Conservation (phyloP, 164 flowering plant genomes). For the Vitis rupestris region DNA sequence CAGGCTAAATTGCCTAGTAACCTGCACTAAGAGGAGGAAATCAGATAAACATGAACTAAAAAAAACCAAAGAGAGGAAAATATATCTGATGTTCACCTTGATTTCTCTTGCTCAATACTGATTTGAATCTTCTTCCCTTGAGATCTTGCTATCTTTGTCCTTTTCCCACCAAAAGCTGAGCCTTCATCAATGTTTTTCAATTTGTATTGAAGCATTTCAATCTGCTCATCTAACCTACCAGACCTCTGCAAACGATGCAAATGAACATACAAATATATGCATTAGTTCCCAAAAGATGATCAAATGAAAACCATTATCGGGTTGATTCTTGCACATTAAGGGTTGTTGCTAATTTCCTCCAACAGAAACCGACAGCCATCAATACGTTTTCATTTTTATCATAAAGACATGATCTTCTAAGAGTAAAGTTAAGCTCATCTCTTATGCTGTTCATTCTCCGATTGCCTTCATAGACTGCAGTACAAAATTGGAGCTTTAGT, state of each 20-base stretch:
- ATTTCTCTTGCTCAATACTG: constrained; percentile 65
- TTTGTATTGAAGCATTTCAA: constrained; percentile 61
- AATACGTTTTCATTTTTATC: too few species aligned
- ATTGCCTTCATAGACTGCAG: too few species aligned
- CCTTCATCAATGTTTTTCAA: constrained; percentile 69
- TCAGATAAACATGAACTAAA: neutral
- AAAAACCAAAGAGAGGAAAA: neutral
- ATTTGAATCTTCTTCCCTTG: constrained; percentile 75
- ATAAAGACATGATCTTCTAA: too few species aligned
- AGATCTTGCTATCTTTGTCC: constrained; percentile 59
- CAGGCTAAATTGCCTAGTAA: constrained; percentile 87
- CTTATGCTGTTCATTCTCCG: too few species aligned
- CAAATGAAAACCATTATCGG: too few species aligned
- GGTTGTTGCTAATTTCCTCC: too few species aligned
- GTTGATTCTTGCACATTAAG: too few species aligned
- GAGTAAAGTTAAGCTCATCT: too few species aligned
- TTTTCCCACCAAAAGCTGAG: constrained; percentile 52
- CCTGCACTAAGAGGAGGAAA: constrained; percentile 31
- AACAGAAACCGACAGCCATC: too few species aligned
- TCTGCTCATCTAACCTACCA: constrained; percentile 72
- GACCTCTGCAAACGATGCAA: constrained; percentile 47
- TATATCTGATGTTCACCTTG: constrained; percentile 44
- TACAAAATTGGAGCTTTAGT: too few species aligned
- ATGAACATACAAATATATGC: neutral
- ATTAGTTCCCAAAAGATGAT: neutral